Percentiles rank a stretch among this genome's conserved stretches.
Evolutionary conservation across 164 flowering plant genomes (phyloP).

Genomic region (Nymphaea thermarum): DNA sequence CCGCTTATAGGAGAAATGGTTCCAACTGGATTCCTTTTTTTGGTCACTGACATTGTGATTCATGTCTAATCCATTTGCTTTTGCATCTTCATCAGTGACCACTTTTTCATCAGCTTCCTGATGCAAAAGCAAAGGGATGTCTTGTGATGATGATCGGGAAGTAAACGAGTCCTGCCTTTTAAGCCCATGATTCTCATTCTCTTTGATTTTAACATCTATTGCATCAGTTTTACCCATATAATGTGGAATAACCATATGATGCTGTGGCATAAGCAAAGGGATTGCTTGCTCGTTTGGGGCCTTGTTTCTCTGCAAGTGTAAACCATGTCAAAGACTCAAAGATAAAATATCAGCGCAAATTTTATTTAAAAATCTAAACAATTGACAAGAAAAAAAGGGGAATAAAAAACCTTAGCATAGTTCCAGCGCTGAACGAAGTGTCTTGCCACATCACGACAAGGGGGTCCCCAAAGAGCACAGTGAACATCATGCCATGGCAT

Average conservation of each 20-base stretch:
- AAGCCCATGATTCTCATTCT: conserved; percentile 17
- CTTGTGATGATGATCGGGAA: conserved; percentile 55
- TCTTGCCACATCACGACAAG: conserved; percentile 94
- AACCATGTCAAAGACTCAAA: neutral
- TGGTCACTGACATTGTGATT: conserved; percentile 21
- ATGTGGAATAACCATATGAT: conserved; percentile 99
- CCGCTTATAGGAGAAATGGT: conserved; percentile 47
- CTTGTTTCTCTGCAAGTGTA: conserved; percentile 69
- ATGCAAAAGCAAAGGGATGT: conserved; percentile 89
- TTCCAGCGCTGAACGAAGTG: conserved; percentile 99
- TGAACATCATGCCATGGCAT: conserved; percentile 99
- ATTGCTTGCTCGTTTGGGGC: conserved; percentile 92
- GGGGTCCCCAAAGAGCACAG: conserved; percentile 99
- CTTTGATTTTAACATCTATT: conserved; percentile 25
- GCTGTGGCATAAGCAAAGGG: conserved; percentile 96
- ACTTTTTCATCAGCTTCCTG: conserved; percentile 55
- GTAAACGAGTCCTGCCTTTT: conserved; percentile 58
- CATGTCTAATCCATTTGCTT: conserved; percentile 26
- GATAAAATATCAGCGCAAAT: neutral
- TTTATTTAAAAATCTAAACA: neutral
- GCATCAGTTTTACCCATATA: conserved; percentile 58
- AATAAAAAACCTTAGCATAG: conserved; percentile 70
- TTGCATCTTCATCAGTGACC: conserved; percentile 23
- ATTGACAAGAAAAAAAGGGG: conserved; percentile 3
- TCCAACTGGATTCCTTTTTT: conserved; percentile 23